Evolutionary conservation across 306 rosid species (phyloP), one percentile per base, ranked within the genome.

Genomic region (Castanea sativa): DNA sequence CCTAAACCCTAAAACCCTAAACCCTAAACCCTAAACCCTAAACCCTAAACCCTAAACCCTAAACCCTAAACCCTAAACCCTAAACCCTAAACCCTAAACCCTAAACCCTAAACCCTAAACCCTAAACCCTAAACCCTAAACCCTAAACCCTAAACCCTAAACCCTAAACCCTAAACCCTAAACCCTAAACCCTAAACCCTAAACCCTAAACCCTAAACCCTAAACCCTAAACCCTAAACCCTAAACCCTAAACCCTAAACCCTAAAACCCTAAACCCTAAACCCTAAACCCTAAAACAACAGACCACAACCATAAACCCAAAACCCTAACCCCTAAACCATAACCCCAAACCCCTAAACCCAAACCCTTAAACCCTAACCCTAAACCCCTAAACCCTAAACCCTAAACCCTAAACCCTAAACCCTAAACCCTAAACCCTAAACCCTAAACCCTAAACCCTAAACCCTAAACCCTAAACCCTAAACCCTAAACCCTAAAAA

Each of bases 11-110:
- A n/a, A 33, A 74, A 32, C 19, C 69, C 69, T 23, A 72, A 72
- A 72, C 60, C 76, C 76, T 23, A 33, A 60, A 59, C 33, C 69
- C 56, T 11, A 20, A 75, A 58, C 55, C 70, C 56, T 41, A 35
- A 58, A 58, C 27, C 69, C 69, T 8, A 5, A 74, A 56, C 23
- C 69, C 69, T 30, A 3, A 32, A 33, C 5, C 45, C 33, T 15
- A 13, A 58, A 58, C 56, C 70, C 78, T 18, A 41, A 75, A 33
- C 71, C 71, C 76, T 41, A 57, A 59, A 75, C 78, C 71, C 71
- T 58, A 58, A 75, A 75, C 71, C 78, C 56, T n/a, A 60, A 75
- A 33, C 78, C 71, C 58, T 20, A 60, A 58, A 72, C 55, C 78
- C 57, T 33, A 30, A 75, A 75, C 55, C 71, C 57, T 32, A 75